Conservation (phyloP, 2,329 filamentous ascomycete genomes). For the Paramyrothecium roridum region DNA sequence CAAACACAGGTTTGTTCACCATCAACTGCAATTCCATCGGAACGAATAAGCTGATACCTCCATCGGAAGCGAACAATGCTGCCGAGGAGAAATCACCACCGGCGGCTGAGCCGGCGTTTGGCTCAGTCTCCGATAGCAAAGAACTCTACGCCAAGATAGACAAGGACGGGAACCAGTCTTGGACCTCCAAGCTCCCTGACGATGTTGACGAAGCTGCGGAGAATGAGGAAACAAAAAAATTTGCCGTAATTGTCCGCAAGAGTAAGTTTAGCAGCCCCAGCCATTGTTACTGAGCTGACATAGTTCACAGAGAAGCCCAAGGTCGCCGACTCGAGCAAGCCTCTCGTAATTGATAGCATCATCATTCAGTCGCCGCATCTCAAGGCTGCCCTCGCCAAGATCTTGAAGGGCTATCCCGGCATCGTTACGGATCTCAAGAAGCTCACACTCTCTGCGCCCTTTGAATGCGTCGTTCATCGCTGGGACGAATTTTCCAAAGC, state of each 20-base stretch:
- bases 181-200: conserved; percentile 53
- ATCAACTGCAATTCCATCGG: too few species aligned
- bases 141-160: conserved; percentile 43
- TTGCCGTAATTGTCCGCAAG: conserved; percentile 58
- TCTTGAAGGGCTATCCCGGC: conserved; percentile 57
- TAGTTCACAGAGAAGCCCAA: conserved; percentile 33
- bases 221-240: conserved; percentile 59
- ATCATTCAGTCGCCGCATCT: conserved; percentile 61
- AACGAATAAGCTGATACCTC: too few species aligned
- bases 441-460: conserved; percentile 58
- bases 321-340: conserved; percentile 56
- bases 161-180: conserved; percentile 46
- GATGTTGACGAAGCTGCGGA: conserved; percentile 55
- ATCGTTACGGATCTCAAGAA: conserved; percentile 57
- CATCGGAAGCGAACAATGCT: too few species aligned
- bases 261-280: conserved; percentile 11
- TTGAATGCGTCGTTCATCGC: conserved; percentile 63
- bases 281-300: neutral
- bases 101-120: conserved; percentile 19
- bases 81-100: neutral
- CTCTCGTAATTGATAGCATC: conserved; percentile 59
- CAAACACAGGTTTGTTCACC: too few species aligned
- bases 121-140: conserved; percentile 35
- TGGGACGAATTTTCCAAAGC: conserved; percentile 49
- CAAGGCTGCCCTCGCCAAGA: conserved; percentile 50